Evolutionary conservation across 192 early-diverging fungal genomes (phyloP).

Genomic region (Pilaira anomala): DNA sequence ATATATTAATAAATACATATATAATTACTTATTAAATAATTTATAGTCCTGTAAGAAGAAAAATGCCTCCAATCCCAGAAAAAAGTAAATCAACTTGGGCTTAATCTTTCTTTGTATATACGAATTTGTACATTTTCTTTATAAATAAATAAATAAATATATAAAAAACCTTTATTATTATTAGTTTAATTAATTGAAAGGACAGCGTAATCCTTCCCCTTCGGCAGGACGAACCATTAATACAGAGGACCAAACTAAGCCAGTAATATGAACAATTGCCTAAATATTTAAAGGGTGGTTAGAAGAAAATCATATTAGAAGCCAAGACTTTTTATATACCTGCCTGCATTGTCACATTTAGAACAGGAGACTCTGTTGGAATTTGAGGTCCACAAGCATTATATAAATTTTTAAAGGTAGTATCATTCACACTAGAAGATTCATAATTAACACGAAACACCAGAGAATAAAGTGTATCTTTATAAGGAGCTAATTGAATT

Average conservation of each 20-base stretch:
- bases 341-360: slow-evolving; percentile 11
- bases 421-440: slow-evolving; percentile 6
- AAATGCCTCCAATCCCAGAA: background rate
- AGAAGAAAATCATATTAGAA: background rate
- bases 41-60: background rate
- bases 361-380: background rate
- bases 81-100: background rate
- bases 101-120: background rate
- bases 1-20: no score
- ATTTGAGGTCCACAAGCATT: slow-evolving; percentile 23
- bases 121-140: no score
- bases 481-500: background rate
- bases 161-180: no score
- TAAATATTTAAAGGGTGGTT: background rate
- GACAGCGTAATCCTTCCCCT: slow-evolving; percentile 6
- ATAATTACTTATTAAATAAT: no score
- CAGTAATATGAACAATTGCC: slow-evolving; percentile 10
- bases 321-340: background rate
- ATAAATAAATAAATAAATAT: no score
- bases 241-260: slow-evolving; percentile 4
- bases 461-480: background rate
- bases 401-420: slow-evolving; percentile 23
- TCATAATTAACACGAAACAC: slow-evolving; percentile 9
- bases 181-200: slow-evolving; percentile 4
- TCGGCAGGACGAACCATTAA: background rate